phyloP scores from a whole-genome alignment of 108 stramenopile genomes.

The Fistulifera solaris region DNA sequence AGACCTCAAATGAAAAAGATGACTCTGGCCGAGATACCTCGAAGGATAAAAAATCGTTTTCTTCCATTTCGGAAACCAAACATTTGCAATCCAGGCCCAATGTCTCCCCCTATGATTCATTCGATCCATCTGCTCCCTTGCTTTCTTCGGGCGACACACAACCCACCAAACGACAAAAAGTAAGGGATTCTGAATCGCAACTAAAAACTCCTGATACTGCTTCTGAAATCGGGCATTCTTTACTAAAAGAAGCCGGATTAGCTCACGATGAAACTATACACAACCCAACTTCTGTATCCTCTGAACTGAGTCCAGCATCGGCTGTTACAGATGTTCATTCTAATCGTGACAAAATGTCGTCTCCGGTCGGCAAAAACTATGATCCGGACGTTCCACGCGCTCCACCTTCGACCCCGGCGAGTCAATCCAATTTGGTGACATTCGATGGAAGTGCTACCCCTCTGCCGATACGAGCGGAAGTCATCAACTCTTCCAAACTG shows the following conservation, averaged over 20 bases:
- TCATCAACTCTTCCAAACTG: constrained; percentile 26
- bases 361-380: constrained; percentile 4
- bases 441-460: constrained; percentile 19
- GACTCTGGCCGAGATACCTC: too few species aligned
- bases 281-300: constrained; percentile 8
- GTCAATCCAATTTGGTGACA: constrained; percentile 3
- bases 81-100: too few species aligned
- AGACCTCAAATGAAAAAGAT: too few species aligned
- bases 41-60: too few species aligned
- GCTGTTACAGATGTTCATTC: neutral
- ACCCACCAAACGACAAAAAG: too few species aligned
- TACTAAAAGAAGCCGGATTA: neutral
- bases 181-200: too few species aligned
- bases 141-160: too few species aligned
- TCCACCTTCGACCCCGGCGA: constrained; percentile 47
- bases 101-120: too few species aligned
- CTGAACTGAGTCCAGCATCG: constrained; percentile 5
- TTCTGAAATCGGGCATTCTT: neutral
- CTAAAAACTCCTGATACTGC: neutral
- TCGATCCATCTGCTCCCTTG: too few species aligned
- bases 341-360: neutral
- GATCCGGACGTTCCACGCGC: constrained; percentile 30
- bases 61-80: too few species aligned
- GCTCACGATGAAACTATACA: neutral
- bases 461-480: constrained; percentile 17